Conservation (phyloP, 306 rosid genomes). For the Cicer judaicum region DNA sequence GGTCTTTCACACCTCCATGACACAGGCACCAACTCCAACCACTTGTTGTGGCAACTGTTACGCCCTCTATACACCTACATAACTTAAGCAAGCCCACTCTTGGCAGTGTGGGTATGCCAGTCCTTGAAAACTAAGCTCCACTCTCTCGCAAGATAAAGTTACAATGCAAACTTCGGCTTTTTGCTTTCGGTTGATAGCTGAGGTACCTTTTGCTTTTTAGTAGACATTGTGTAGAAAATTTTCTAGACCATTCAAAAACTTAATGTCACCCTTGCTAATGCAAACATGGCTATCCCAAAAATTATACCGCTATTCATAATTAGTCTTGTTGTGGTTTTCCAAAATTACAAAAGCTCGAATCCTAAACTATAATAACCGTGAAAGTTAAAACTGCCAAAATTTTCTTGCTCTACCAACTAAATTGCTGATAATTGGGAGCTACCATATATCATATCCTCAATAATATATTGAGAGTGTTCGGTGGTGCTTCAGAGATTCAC, state of each 20-base stretch:
- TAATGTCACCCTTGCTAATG: neutral
- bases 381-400: conserved; percentile 41
- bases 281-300: neutral
- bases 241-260: neutral
- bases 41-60: no score
- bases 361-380: conserved; percentile 22
- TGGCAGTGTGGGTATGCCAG: no score
- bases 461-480: conserved; percentile 91
- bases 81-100: no score
- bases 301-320: conserved; percentile 8
- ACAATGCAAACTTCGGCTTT: no score
- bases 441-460: conserved; percentile 47
- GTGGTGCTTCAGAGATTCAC: conserved; percentile 79
- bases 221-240: no score
- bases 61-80: no score
- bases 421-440: conserved; percentile 26
- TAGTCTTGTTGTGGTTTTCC: neutral
- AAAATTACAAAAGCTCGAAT: conserved; percentile 34
- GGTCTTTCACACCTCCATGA: no score
- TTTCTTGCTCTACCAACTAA: conserved; percentile 32
- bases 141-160: no score
- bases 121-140: no score
- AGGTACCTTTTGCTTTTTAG: no score
- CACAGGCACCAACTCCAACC: no score
- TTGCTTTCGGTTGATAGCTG: no score